Evolutionary conservation across 2,329 filamentous ascomycete genomes (phyloP).

Genomic region (Ascochyta viciae-villosae): DNA sequence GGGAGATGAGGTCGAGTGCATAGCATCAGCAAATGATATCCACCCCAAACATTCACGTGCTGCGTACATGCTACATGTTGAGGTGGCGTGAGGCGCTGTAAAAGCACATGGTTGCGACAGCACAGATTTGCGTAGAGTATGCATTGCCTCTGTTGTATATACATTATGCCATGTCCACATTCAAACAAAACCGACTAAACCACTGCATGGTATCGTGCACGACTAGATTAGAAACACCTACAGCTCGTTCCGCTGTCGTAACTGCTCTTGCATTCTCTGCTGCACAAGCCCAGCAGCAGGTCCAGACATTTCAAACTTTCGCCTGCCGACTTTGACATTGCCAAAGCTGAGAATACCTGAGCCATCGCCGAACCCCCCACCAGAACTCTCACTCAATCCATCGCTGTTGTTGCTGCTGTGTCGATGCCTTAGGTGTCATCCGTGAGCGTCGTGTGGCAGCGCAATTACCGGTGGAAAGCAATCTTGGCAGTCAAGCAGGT

Average conservation of each 20-base stretch:
- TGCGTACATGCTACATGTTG: not conserved
- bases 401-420: constrained; percentile 1
- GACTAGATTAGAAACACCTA: constrained; percentile 23
- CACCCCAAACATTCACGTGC: not conserved
- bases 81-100: not conserved
- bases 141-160: constrained; percentile 26
- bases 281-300: constrained; percentile 45
- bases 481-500: constrained; percentile 85
- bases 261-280: constrained; percentile 37
- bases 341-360: constrained; percentile 12
- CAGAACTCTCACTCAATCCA: not conserved
- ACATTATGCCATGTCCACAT: constrained; percentile 22
- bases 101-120: too few species aligned
- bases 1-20: not conserved
- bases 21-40: constrained; percentile 14
- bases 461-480: constrained; percentile 59
- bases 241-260: constrained; percentile 40
- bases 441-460: constrained; percentile 8
- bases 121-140: not conserved
- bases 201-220: constrained; percentile 28
- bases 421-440: constrained; percentile 11
- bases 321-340: constrained; percentile 38
- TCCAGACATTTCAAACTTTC: constrained; percentile 44
- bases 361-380: not conserved
- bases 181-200: constrained; percentile 13